These are phyloP conservation scores for Orychophragmus violaceus DNA, from an alignment of 345 rosid genomes.

Conservation along the genomic window DNA sequence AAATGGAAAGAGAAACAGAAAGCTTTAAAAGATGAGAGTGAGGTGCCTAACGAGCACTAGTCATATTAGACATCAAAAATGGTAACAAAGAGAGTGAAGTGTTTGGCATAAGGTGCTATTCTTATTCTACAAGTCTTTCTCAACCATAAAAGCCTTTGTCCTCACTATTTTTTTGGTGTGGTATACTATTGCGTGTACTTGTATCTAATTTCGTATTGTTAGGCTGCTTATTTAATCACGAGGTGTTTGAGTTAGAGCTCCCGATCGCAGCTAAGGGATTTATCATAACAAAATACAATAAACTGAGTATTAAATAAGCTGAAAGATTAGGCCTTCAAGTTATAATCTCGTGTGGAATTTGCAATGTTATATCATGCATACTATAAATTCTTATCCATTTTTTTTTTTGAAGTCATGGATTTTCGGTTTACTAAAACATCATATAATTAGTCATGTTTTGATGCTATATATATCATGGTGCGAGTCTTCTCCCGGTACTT, in stretches of 20 bases:
- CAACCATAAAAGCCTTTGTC: slow-evolving; percentile 2
- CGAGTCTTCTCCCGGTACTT: too few species aligned
- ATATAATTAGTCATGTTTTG: neutral
- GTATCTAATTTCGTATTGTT: neutral
- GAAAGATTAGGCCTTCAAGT: neutral
- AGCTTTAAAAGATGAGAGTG: slow-evolving; percentile 16
- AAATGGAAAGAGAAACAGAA: slow-evolving; percentile 18
- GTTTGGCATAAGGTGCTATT: slow-evolving; percentile 22
- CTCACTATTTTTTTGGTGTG: slow-evolving; percentile 1
- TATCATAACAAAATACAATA: neutral
- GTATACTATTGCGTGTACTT: slow-evolving; percentile 1
- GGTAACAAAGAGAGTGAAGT: slow-evolving; percentile 17
- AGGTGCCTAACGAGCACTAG: slow-evolving; percentile 15
- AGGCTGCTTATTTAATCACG: neutral
- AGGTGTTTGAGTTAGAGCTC: neutral
- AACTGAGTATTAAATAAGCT: neutral
- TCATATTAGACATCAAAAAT: slow-evolving; percentile 5
- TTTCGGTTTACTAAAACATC: neutral
- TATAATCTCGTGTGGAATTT: neutral
- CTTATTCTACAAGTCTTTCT: slow-evolving; percentile 16
- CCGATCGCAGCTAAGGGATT: neutral
- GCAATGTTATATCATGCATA: neutral
- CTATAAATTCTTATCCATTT: neutral
- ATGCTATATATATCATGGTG: too few species aligned
- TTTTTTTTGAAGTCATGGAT: neutral